Percentiles rank a stretch among this genome's conserved stretches.
Conservation (phyloP, 2,329 filamentous ascomycete species). For the Colletotrichum graminicola region DNA sequence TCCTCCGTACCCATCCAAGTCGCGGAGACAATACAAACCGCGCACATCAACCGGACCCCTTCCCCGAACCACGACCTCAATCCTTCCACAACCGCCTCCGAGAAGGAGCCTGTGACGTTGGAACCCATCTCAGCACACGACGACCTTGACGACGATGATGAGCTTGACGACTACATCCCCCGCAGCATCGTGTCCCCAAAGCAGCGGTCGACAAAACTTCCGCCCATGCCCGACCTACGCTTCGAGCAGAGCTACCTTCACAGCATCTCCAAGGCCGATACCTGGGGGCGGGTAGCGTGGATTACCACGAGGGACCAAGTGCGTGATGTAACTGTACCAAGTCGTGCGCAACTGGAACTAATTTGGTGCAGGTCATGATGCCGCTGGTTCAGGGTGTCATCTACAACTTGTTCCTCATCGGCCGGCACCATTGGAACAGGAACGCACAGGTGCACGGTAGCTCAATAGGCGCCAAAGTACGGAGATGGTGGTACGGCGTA, state of each 20-base stretch:
- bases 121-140: conserved; percentile 47
- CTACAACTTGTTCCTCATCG: conserved; percentile 87
- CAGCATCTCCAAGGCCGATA: conserved; percentile 84
- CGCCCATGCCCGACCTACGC: conserved; percentile 85
- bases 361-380: conserved; percentile 75
- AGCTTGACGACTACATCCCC: conserved; percentile 72
- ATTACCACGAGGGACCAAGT: conserved; percentile 94
- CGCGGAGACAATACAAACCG: conserved; percentile 84
- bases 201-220: conserved; percentile 61
- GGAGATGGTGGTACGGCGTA: conserved; percentile 95
- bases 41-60: conserved; percentile 79
- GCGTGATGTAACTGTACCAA: conserved; percentile 44
- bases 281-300: conserved; percentile 82
- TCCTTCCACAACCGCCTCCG: conserved; percentile 80
- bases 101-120: conserved; percentile 64
- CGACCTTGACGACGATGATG: conserved; percentile 63
- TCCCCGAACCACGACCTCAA: conserved; percentile 82
- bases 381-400: conserved; percentile 88
- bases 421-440: conserved; percentile 92
- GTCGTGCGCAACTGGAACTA: conserved; percentile 3
- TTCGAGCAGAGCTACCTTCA: conserved; percentile 99
- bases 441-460: conserved; percentile 82
- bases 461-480: conserved; percentile 79
- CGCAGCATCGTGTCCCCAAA: conserved; percentile 72
- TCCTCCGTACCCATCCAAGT: conserved; percentile 73